Evolutionary conservation across 805 yeast species (phyloP), one percentile per base, ranked within the genome.

Genomic region (Starmerella stigmatis): DNA sequence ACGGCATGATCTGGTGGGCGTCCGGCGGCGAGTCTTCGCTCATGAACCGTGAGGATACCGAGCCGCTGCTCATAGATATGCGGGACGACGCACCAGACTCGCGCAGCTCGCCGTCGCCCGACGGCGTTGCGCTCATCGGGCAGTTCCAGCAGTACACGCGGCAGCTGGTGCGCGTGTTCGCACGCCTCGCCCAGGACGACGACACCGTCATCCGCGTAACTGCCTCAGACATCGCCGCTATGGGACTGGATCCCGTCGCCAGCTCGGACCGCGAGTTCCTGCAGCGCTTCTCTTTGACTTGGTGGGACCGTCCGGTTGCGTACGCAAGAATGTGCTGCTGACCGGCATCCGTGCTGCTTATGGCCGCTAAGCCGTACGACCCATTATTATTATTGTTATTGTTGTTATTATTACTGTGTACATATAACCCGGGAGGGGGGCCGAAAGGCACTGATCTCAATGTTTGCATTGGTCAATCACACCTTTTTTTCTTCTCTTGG

Each of bases 1-100:
- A 46, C 44, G 86, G 86, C 0, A 72, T 82, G 47, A 65, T 81
- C 17, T 83, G 92, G 92, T 83, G 89, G 86, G 94, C 94, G 3
- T 73, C 82, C 25, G 89, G 92, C 1, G 94, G 92, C 8, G 81
- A 78, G 48, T 68, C 71, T 32, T 65, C 67, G 13, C 61, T 60
- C 20, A 57, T 63, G 17, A 64, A 65, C 15, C 53, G 51, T 4
- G 52, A 46, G 15, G 47, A 43, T 17, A 39, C 43, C 1, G 45
- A 43, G 37, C 51, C 54, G 10, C 41, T 50, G n/a, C 35, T 49
- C 15, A 25, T 9, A 1, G 40, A 36, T 17, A 25, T 25, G 5
- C 30, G 15, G 4, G 29, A 36, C 8, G 30, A 36, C n/a, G 5
- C 30, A 4, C 2, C 31, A 15, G 30, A 15, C 15, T 7, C 15